Base-by-base conservation (phyloP, 2,329 filamentous ascomycete species). In the Neofusicoccum kwambonambiense region DNA sequence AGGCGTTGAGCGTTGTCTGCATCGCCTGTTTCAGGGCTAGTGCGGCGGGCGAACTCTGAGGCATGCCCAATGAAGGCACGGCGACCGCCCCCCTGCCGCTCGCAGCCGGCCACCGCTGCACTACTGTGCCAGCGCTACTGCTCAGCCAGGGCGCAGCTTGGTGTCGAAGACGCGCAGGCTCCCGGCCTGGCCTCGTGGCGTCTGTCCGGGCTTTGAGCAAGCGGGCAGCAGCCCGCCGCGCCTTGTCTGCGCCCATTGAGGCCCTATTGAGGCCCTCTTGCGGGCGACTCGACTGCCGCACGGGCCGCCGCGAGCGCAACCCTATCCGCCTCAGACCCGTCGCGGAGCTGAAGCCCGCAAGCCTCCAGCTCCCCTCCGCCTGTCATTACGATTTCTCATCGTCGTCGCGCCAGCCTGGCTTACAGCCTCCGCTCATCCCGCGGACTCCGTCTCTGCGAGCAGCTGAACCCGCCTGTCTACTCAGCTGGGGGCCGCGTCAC, bases 21-120 rank as follows among this genome's bases (percentile, higher is more conserved):
- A 44, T 9, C 4, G 37, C n/a, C 56, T 47, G 56, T 37, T 60
- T 60, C 56, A 19, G 41, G 56, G 3, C 56, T 60, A 60, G 56
- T 31, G 56, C 27, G 11, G n/a, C 50, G 31, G 22, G 34, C 15
- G 11, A 17, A 31, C 13, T 15, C 22, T 15, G n/a, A 34, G 17
- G 4, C 17, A 7, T 1, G 4, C 27, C 27, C 27, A 5, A 22
- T 22, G 22, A 22, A 22, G 22, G 22, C 22, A 22, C 22, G 22
- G 3, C 22, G 22, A 5, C 27, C 27, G 4, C 27, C 27, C 27
- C 27, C 27, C 5, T 31, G 27, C 27, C 27, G 27, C 27, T 31
- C 27, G 4, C 27, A 7, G 27, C 6, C 27, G 27, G 7, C 27
- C 27, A 31, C 27, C 27, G 27, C 27, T 22, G 22, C 22, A 3